phyloP scores from a whole-genome alignment of 2,329 filamentous ascomycete species.

The Achaetomium macrosporum region DNA sequence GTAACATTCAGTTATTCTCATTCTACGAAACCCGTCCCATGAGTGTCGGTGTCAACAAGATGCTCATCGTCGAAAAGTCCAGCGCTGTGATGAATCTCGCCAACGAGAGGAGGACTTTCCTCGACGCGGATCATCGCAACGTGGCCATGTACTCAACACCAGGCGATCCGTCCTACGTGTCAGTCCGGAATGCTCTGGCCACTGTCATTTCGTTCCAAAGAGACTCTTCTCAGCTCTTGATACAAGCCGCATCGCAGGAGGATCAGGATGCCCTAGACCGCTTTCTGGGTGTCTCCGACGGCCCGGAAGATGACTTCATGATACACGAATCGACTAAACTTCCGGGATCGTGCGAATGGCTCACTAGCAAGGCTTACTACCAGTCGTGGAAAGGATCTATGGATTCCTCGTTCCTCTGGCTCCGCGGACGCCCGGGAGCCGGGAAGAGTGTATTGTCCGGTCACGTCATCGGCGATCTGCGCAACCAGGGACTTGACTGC shows the following conservation, averaged over 20 bases:
- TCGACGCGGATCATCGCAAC: conserved; percentile 30
- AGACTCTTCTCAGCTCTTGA: neutral
- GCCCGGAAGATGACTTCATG: conserved; percentile 20
- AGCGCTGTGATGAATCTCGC: conserved; percentile 27
- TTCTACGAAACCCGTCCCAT: conserved; percentile 31
- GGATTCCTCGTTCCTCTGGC: conserved; percentile 13
- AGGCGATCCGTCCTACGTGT: conserved; percentile 25
- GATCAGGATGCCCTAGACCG: neutral
- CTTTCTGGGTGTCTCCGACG: conserved; percentile 11
- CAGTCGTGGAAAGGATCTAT: conserved; percentile 7
- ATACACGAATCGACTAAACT: conserved; percentile 6
- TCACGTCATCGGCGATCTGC: conserved; percentile 17
- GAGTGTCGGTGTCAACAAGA: conserved; percentile 20
- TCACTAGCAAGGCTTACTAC: conserved; percentile 6
- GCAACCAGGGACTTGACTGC: conserved; percentile 4
- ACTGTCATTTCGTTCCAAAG: conserved; percentile 2
- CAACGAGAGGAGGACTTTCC: conserved; percentile 26
- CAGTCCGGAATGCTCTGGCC: conserved; percentile 26
- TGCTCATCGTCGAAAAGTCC: conserved; percentile 30
- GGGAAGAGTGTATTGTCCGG: conserved; percentile 22
- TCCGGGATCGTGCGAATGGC: conserved; percentile 16
- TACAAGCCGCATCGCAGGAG: conserved; percentile 5
- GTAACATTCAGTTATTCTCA: conserved; percentile 27
- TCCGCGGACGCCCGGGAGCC: conserved; percentile 20
- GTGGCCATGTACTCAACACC: conserved; percentile 26